Base-by-base conservation (phyloP, 306 rosid species). In the Cucumis cinereus region DNA sequence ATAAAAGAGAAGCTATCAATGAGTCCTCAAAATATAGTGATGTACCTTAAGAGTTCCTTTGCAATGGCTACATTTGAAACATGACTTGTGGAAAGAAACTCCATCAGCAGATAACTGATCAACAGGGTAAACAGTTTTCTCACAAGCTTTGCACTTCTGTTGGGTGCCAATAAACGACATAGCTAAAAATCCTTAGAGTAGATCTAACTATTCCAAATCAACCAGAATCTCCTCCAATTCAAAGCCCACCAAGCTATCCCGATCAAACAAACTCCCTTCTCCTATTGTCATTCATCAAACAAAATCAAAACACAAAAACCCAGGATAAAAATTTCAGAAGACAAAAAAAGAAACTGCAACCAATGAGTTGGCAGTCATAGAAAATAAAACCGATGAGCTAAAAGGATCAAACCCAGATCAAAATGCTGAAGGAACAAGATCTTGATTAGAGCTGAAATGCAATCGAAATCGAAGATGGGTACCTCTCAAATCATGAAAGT, bases 41-140 rank as follows among this genome's bases (percentile, higher is more conserved):
- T 3, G 55, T 8, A 91, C 98, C 98, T 93, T 93, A 36, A 93
- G 79, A 30, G 98, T 93, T 77, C 96, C 98, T 82, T 91, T 93
- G 90, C 97, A 91, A 75, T 93, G 98, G 83, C 93, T 83, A 81
- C 98, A 91, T 75, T 94, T 91, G 87, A 93, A 93, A 84, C 98
- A 93, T 74, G 94, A 86, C 86, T 93, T 93, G 59, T 93, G 97
- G 74, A 87, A 93, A 79, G 88, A 75, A 85, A 90, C 64, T 28
- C 97, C 98, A 91, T 93, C 98, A 22, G 97, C 97, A 11, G 96
- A 93, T 54, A 93, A 83, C 84, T 91, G 89, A 84, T 93, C 98
- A 49, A 93, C 93, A 1, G 93, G 98, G 64, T 93, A 91, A 19
- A 93, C 98, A 22, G 96, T 91, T 88, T 93, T 93, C 82, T 86